These are phyloP conservation scores for Scheffersomyces quercinus DNA, from an alignment of 1,139 yeast species.

Conservation along the genomic window DNA sequence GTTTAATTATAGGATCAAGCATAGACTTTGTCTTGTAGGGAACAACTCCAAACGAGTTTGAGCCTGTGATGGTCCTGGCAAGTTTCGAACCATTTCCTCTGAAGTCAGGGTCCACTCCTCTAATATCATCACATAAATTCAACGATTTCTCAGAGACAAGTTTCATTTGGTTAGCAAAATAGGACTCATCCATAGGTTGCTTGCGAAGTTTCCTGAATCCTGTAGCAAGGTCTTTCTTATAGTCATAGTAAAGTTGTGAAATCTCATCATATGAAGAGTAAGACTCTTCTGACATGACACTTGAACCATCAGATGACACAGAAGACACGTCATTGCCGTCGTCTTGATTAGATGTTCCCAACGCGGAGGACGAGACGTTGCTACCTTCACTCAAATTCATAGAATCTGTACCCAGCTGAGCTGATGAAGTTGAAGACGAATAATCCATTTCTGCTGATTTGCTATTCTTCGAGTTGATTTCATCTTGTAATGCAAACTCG, in stretches of 20 bases:
- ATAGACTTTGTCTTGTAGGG: constrained; percentile 47
- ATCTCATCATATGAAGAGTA: constrained; percentile 46
- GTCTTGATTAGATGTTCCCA: background rate
- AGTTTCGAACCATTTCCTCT: constrained; percentile 46
- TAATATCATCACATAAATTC: constrained; percentile 38
- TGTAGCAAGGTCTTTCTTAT: constrained; percentile 24
- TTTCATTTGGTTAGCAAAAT: constrained; percentile 31
- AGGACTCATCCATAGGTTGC: constrained; percentile 26
- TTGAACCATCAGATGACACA: constrained; percentile 22
- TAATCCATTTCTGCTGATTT: background rate
- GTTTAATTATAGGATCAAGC: constrained; percentile 31
- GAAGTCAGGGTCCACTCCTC: constrained; percentile 41
- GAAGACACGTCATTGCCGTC: constrained; percentile 18
- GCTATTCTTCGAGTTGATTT: constrained; percentile 18
- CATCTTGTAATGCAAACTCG: constrained; percentile 37
- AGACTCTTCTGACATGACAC: constrained; percentile 28
- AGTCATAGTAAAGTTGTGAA: constrained; percentile 30
- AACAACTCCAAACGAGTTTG: constrained; percentile 38
- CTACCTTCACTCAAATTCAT: background rate
- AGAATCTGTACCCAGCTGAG: background rate
- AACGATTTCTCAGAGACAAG: constrained; percentile 42
- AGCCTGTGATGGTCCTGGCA: constrained; percentile 49
- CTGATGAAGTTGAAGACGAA: background rate
- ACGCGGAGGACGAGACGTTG: background rate
- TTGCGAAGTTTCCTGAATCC: constrained; percentile 17